phyloP scores from a whole-genome alignment of 192 early-diverging fungal genomes.

The Glomus cerebriforme region DNA sequence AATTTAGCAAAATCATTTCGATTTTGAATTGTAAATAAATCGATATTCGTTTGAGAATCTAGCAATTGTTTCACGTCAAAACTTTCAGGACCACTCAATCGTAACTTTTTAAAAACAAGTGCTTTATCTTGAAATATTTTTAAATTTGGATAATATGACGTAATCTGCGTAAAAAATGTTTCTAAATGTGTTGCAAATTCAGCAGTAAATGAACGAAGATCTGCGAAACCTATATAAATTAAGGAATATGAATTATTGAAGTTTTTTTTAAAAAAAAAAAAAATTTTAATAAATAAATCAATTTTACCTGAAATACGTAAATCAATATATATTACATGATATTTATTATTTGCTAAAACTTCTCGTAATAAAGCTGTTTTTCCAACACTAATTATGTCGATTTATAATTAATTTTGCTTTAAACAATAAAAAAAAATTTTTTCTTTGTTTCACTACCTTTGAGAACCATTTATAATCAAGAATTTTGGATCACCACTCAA shows the following conservation, averaged over 20 bases:
- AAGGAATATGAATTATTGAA: background rate
- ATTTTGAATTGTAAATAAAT: background rate
- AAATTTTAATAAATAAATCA: background rate
- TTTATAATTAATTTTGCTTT: background rate
- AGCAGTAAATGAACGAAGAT: background rate
- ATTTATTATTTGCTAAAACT: background rate
- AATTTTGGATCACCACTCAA: background rate
- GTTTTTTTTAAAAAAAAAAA: background rate
- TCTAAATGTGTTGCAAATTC: background rate
- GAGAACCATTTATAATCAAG: background rate
- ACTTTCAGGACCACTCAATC: constrained; percentile 1
- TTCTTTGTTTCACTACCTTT: background rate
- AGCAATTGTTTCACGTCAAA: background rate
- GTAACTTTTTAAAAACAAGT: background rate
- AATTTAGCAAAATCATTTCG: background rate
- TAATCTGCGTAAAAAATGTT: background rate
- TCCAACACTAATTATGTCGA: background rate
- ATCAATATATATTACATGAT: constrained; percentile 15
- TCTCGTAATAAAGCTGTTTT: constrained; percentile 3
- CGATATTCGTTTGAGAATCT: background rate
- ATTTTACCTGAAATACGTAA: background rate
- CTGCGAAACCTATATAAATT: background rate
- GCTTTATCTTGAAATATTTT: background rate
- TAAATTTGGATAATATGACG: background rate
- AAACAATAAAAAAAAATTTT: background rate